Percentiles rank a stretch among this genome's conserved stretches.
phyloP scores from a whole-genome alignment of 345 rosid genomes.

The Toxicodendron radicans region DNA sequence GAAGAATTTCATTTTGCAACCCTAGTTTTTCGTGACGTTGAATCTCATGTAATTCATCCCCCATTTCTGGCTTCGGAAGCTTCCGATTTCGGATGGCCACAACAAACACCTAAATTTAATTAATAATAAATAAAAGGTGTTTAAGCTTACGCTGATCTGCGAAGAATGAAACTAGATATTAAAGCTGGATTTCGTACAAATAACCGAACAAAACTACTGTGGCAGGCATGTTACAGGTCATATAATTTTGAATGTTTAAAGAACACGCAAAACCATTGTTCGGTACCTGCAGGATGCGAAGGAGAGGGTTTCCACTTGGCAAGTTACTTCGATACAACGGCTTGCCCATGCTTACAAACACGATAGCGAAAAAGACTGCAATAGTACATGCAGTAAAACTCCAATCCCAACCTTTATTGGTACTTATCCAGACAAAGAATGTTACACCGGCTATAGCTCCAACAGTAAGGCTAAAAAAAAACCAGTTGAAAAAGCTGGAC shows the following conservation, averaged over 20 bases:
- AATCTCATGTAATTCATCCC: constrained; percentile 45
- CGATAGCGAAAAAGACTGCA: constrained; percentile 33
- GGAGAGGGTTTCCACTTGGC: constrained; percentile 51
- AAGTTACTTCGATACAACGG: constrained; percentile 44
- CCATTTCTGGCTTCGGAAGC: constrained; percentile 40
- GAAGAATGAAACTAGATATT: background rate
- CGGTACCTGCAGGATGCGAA: constrained; percentile 45
- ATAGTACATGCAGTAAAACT: constrained; percentile 36
- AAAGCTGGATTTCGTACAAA: background rate
- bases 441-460: constrained; percentile 55
- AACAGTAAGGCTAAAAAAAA: constrained; percentile 46
- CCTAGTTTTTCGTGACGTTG: constrained; percentile 38
- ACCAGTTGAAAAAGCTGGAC: constrained; percentile 69
- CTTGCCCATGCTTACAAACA: constrained; percentile 47
- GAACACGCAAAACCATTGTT: background rate
- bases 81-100: constrained; percentile 43
- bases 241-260: background rate
- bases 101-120: constrained; percentile 41
- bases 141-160: background rate
- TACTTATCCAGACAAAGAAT: constrained; percentile 51
- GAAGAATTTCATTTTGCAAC: constrained; percentile 35
- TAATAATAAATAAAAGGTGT: background rate
- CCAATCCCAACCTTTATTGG: constrained; percentile 60
- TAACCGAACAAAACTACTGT: background rate
- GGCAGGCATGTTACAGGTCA: background rate